Conservation (phyloP, 2,329 filamentous ascomycete genomes). For the Botrytis fragariae region DNA sequence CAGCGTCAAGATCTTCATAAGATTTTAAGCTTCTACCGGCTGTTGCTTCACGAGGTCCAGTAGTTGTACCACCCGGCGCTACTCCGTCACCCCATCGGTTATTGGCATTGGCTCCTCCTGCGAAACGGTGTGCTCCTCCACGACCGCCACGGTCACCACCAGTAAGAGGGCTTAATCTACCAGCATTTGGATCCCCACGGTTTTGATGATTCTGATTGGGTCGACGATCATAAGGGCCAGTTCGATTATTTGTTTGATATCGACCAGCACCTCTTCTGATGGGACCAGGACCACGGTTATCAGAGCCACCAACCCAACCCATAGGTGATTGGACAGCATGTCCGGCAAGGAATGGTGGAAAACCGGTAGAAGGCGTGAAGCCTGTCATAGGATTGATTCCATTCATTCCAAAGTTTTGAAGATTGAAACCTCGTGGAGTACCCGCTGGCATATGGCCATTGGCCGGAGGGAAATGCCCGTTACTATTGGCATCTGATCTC, state of each 20-base stretch:
- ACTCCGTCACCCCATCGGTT: constrained; percentile 70
- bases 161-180: constrained; percentile 45
- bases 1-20: constrained; percentile 95
- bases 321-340: constrained; percentile 41
- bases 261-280: constrained; percentile 66
- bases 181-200: constrained; percentile 47
- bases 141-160: constrained; percentile 37
- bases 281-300: constrained; percentile 59
- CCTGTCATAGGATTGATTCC: constrained; percentile 56
- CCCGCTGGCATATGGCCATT: constrained; percentile 74
- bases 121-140: constrained; percentile 49
- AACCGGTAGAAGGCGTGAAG: constrained; percentile 51
- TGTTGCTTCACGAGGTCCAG: constrained; percentile 86
- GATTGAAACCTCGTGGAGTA: constrained; percentile 87
- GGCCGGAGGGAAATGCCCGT: constrained; percentile 86
- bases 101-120: constrained; percentile 45
- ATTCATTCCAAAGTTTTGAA: constrained; percentile 67
- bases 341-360: constrained; percentile 55
- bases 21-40: constrained; percentile 92
- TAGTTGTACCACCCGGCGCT: constrained; percentile 68
- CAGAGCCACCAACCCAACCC: constrained; percentile 50
- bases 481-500: constrained; percentile 89
- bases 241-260: constrained; percentile 57
- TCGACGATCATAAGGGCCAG: constrained; percentile 73
- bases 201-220: constrained; percentile 50